A percentile compares a stretch with the other conserved stretches of the same genome.
Conservation (phyloP, 495 filamentous ascomycete genomes). For the Xylaria flabelliformis region DNA sequence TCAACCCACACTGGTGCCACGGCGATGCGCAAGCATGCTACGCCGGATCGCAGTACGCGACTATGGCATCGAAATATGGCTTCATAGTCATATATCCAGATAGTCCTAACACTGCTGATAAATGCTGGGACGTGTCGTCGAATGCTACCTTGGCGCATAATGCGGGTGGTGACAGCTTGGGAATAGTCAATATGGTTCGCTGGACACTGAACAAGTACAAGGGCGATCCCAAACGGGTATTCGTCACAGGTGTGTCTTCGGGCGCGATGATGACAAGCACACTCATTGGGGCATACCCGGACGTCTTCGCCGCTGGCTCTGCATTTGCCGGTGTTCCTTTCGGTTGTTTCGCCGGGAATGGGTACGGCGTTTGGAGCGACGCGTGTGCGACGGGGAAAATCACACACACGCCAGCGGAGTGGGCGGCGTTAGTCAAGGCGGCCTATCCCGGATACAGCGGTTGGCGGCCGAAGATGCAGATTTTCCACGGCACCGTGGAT, state of each 20-base stretch:
- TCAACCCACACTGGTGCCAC: conserved; percentile 63
- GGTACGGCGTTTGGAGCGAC: conserved; percentile 53
- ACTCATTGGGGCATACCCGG: conserved; percentile 46
- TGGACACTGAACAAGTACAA: conserved; percentile 53
- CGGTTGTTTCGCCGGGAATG: conserved; percentile 61
- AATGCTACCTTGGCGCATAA: conserved; percentile 59
- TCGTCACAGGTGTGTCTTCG: conserved; percentile 55
- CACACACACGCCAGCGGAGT: conserved; percentile 47
- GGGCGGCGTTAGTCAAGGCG: conserved; percentile 51
- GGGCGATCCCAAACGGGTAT: conserved; percentile 53
- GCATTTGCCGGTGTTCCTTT: conserved; percentile 67
- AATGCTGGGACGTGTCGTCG: conserved; percentile 66
- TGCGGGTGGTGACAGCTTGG: conserved; percentile 63
- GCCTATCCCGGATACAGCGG: conserved; percentile 60
- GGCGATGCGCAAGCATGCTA: conserved; percentile 45
- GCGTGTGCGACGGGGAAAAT: conserved; percentile 52
- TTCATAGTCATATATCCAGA: conserved; percentile 65
- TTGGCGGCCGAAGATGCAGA: conserved; percentile 60
- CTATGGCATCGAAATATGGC: conserved; percentile 56
- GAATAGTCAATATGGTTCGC: conserved; percentile 67
- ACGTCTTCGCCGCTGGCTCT: conserved; percentile 51
- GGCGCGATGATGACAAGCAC: conserved; percentile 61
- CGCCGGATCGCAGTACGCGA: conserved; percentile 48
- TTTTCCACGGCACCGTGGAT: conserved; percentile 59
- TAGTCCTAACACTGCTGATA: conserved; percentile 52